Percentiles rank a stretch among this genome's conserved stretches.
These are phyloP conservation scores for Didymella pinodella DNA, from an alignment of 2,329 filamentous ascomycete genomes.

Conservation along the genomic window DNA sequence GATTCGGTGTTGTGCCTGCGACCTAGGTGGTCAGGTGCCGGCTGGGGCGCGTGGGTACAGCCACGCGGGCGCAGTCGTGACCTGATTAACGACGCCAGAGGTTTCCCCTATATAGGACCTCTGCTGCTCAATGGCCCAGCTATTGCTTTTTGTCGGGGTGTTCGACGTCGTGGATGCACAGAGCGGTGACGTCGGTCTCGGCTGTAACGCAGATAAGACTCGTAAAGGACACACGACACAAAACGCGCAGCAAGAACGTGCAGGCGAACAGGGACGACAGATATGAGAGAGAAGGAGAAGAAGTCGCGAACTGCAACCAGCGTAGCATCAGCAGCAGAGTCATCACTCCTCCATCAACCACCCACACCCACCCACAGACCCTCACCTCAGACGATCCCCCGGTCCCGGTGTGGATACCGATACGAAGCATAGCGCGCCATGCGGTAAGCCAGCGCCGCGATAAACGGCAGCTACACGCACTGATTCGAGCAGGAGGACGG, in stretches of 20 bases:
- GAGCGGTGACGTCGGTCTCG: slow-evolving; percentile 18
- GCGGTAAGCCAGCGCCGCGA: neutral
- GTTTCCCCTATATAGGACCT: neutral
- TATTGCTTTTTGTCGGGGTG: neutral
- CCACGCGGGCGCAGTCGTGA: slow-evolving; percentile 38
- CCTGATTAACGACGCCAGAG: neutral
- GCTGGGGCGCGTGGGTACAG: slow-evolving; percentile 31
- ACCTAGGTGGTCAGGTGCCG: slow-evolving; percentile 35
- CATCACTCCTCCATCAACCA: slow-evolving; percentile 26
- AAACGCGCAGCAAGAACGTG: slow-evolving; percentile 7
- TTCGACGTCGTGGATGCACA: slow-evolving; percentile 2
- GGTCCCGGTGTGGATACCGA: slow-evolving; percentile 24
- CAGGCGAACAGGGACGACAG: neutral
- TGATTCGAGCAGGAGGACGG: slow-evolving; percentile 29
- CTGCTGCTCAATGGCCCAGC: neutral
- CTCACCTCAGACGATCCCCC: slow-evolving; percentile 26
- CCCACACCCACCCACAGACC: slow-evolving; percentile 25
- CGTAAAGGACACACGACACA: slow-evolving; percentile 4
- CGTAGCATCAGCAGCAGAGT: slow-evolving; percentile 23
- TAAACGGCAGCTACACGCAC: slow-evolving; percentile 27
- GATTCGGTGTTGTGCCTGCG: neutral
- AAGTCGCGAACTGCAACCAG: slow-evolving; percentile 3
- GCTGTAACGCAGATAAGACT: slow-evolving; percentile 21
- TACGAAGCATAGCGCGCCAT: slow-evolving; percentile 27
- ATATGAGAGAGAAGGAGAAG: neutral